Conservation (phyloP, 2,329 filamentous ascomycete genomes). For the Ceratocystis colombiana region DNA sequence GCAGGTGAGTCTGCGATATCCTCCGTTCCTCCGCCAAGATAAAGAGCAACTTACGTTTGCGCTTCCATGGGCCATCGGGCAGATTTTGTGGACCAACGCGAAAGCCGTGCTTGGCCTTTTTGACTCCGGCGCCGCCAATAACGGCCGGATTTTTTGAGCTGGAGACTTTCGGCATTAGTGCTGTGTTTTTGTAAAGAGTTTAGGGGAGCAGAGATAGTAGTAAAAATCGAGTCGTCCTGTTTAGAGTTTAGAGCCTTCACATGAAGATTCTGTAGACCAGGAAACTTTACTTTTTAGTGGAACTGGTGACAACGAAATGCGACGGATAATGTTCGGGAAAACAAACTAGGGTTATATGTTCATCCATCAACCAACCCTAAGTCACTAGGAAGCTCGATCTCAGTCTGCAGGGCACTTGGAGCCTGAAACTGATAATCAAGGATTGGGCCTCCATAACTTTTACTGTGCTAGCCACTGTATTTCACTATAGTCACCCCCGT, state of each 20-base stretch:
- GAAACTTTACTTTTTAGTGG: constrained; percentile 23
- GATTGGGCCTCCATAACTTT: neutral
- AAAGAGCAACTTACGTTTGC: constrained; percentile 48
- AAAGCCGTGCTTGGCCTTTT: constrained; percentile 23
- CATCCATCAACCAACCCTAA: neutral
- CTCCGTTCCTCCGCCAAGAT: neutral
- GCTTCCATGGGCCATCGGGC: constrained; percentile 76
- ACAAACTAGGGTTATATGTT: neutral
- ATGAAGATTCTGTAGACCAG: neutral
- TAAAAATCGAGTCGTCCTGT: too few species aligned
- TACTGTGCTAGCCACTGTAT: neutral
- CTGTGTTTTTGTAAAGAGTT: neutral
- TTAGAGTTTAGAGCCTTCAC: too few species aligned
- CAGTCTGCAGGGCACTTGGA: neutral
- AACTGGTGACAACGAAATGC: neutral
- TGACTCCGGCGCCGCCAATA: constrained; percentile 16
- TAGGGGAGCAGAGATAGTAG: too few species aligned
- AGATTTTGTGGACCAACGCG: constrained; percentile 80
- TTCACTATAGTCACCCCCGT: neutral
- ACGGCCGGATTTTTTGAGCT: constrained; percentile 10
- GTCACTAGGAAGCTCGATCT: neutral
- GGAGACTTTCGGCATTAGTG: neutral
- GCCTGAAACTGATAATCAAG: neutral
- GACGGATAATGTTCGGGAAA: neutral
- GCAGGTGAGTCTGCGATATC: neutral